Percentiles rank a stretch among this genome's conserved stretches.
phyloP scores from a whole-genome alignment of 345 rosid species.

The Aquilaria malaccensis region DNA sequence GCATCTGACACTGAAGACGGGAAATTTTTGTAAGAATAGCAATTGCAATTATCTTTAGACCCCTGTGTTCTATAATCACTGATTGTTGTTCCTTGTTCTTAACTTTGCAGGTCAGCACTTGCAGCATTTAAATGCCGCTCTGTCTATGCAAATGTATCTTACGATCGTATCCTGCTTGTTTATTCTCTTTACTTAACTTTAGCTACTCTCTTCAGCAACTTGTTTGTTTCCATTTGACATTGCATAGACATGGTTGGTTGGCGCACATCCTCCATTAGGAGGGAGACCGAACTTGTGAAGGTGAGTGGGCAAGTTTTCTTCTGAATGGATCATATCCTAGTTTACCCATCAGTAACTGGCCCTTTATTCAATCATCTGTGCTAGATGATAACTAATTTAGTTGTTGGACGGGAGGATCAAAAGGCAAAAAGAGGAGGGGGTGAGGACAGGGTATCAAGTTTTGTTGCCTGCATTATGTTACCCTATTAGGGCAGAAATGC shows the following conservation, averaged over 20 bases:
- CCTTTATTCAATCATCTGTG: too few species aligned
- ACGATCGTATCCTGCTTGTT: conserved; percentile 78
- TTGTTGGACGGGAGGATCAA: too few species aligned
- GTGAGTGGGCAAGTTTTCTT: conserved; percentile 25
- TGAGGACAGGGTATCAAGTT: too few species aligned
- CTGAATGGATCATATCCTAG: too few species aligned
- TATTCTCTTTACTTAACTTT: not conserved
- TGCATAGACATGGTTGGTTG: conserved; percentile 95
- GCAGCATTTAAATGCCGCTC: conserved; percentile 72
- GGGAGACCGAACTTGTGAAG: conserved; percentile 83
- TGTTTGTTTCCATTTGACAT: conserved; percentile 34
- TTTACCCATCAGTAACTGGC: too few species aligned
- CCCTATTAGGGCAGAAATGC: too few species aligned
- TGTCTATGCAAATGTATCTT: conserved; percentile 88
- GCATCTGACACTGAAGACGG: conserved; percentile 76
- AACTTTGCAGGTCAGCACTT: conserved; percentile 57
- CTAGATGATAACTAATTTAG: too few species aligned
- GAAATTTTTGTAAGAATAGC: conserved; percentile 57
- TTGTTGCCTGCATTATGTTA: too few species aligned
- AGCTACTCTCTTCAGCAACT: conserved; percentile 7
- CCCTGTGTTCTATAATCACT: not conserved
- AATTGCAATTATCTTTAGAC: not conserved
- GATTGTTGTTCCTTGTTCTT: conserved; percentile 10
- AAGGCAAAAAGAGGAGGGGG: too few species aligned
- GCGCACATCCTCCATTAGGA: conserved; percentile 97